Percentiles rank a stretch among this genome's conserved stretches.
These are phyloP conservation scores for Penicillium sp. DNA, from an alignment of 2,329 filamentous ascomycete genomes.

Conservation along the genomic window DNA sequence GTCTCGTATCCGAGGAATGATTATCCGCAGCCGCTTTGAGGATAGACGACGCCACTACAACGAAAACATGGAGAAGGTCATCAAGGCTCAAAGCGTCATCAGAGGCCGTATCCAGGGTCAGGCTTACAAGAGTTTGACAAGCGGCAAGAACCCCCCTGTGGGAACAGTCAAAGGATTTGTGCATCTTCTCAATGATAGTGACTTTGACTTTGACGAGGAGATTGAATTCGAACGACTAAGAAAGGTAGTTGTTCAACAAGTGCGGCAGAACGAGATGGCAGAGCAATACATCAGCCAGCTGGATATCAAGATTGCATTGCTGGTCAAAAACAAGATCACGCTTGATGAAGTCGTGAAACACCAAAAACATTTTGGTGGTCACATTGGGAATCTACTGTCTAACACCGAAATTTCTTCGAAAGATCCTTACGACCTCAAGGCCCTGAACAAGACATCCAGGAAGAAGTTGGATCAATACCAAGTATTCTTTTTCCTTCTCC, in stretches of 20 bases:
- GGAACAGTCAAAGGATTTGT: conserved; percentile 98
- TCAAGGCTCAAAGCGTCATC: conserved; percentile 98
- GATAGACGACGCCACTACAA: conserved; percentile 89
- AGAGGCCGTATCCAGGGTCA: conserved; percentile 94
- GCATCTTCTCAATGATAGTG: conserved; percentile 94
- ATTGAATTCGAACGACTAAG: conserved; percentile 93
- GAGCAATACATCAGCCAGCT: conserved; percentile 98
- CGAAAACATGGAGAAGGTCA: conserved; percentile 97
- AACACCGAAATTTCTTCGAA: conserved; percentile 87
- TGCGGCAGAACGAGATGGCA: conserved; percentile 93
- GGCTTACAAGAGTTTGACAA: conserved; percentile 95
- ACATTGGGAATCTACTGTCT: conserved; percentile 80
- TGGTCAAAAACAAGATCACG: conserved; percentile 99
- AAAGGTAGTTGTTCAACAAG: conserved; percentile 96
- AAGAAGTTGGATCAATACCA: conserved; percentile 97
- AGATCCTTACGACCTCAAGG: conserved; percentile 95
- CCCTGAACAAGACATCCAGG: conserved; percentile 93
- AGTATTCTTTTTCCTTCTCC: conserved; percentile 94
- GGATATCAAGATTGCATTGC: conserved; percentile 96
- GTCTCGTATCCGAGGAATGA: conserved; percentile 70
- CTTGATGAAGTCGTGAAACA: conserved; percentile 96
- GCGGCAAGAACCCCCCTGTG: conserved; percentile 94
- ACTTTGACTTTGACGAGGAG: conserved; percentile 98
- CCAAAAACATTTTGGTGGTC: conserved; percentile 92
- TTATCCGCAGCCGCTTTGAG: conserved; percentile 75